phyloP scores from a whole-genome alignment of 768 basidiomycete genomes.

The Cyathus striatus region DNA sequence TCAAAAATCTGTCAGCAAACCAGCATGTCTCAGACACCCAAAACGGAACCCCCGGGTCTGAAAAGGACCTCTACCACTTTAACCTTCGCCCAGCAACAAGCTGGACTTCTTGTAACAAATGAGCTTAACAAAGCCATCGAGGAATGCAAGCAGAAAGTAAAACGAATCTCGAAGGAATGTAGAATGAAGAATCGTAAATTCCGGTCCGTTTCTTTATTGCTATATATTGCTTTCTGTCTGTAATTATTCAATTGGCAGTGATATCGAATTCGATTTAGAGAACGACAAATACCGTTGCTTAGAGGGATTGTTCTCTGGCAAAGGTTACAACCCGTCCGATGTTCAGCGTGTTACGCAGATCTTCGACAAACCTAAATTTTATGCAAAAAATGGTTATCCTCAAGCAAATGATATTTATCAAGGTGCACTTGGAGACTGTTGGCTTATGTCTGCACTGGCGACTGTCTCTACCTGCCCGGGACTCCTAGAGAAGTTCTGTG shows the following conservation, averaged over 20 bases:
- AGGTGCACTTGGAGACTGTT: constrained; percentile 41
- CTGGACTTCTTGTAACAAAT: constrained; percentile 18
- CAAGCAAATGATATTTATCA: constrained; percentile 40
- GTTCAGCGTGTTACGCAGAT: neutral
- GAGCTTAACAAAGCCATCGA: neutral
- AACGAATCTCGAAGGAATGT: neutral
- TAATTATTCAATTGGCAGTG: neutral
- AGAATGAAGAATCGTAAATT: neutral
- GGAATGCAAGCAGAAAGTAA: neutral
- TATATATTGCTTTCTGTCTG: neutral
- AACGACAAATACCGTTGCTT: neutral
- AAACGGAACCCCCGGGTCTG: no score
- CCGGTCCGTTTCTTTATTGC: neutral
- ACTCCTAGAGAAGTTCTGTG: constrained; percentile 38
- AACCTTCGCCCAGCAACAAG: constrained; percentile 6
- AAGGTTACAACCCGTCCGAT: constrained; percentile 2
- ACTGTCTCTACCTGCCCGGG: constrained; percentile 32
- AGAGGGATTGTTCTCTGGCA: neutral
- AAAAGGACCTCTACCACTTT: neutral
- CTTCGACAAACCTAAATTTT: neutral
- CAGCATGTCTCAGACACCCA: no score
- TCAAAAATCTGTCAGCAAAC: no score
- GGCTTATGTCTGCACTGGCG: constrained; percentile 37
- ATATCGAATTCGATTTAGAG: neutral
- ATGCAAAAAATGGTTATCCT: constrained; percentile 11